Conservation (phyloP, 495 filamentous ascomycete genomes). For the Letharia columbiana region DNA sequence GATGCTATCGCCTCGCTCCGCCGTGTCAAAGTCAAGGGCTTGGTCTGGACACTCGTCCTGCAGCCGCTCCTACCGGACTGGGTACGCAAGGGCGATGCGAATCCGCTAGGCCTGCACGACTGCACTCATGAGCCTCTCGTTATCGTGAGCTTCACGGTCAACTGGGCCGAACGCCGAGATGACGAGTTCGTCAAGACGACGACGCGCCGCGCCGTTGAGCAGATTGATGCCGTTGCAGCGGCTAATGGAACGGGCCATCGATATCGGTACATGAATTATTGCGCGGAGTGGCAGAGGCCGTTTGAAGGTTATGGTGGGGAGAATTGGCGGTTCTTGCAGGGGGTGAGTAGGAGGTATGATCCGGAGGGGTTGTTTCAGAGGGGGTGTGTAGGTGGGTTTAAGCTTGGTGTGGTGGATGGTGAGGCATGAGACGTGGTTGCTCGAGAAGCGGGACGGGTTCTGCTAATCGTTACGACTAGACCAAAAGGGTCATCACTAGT, state of each 20-base stretch:
- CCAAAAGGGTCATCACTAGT: no score
- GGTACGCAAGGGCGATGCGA: slow-evolving; percentile 27
- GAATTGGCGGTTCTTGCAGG: slow-evolving; percentile 27
- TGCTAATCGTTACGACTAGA: no score
- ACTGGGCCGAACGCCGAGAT: slow-evolving; percentile 27
- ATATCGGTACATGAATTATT: slow-evolving; percentile 33
- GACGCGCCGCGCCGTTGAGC: slow-evolving; percentile 24
- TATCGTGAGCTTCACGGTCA: slow-evolving; percentile 29
- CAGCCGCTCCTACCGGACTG: slow-evolving; percentile 29
- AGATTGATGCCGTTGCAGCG: slow-evolving; percentile 29
- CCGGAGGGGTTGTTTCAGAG: slow-evolving; percentile 30
- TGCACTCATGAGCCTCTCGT: slow-evolving; percentile 27
- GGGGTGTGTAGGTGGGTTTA: slow-evolving; percentile 31
- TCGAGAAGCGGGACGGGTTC: no score
- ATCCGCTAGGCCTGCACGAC: slow-evolving; percentile 27
- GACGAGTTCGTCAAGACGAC: slow-evolving; percentile 29
- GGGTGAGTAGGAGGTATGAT: slow-evolving; percentile 30
- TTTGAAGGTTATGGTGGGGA: slow-evolving; percentile 33
- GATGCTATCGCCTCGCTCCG: slow-evolving; percentile 21
- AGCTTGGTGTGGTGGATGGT: slow-evolving; percentile 23
- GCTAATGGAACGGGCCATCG: slow-evolving; percentile 26
- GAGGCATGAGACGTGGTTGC: slow-evolving; percentile 3
- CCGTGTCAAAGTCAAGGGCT: slow-evolving; percentile 20
- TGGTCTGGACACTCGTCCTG: slow-evolving; percentile 28
- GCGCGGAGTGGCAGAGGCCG: slow-evolving; percentile 29